Base-by-base conservation (phyloP, 345 rosid genomes). In the Gossypioides kirkii region DNA sequence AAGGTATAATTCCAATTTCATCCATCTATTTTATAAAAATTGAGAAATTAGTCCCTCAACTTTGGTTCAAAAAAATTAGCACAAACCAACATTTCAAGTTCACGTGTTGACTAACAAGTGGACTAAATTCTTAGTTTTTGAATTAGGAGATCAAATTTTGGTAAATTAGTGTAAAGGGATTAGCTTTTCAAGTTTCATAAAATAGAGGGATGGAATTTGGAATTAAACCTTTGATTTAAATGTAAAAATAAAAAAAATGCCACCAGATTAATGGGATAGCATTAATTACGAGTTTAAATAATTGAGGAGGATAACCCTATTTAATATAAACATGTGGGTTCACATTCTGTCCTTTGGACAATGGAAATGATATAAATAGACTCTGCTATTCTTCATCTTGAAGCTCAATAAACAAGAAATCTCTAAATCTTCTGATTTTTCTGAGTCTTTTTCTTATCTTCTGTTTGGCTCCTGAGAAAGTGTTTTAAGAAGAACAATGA, bases 401-500 rank as follows among this genome's bases (percentile, higher is more conserved):
- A 17, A 65, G 49, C 69, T 56, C 8, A 54, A 53, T 8, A 32
- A 66, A 14, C 38, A 52, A 71, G 56, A 61, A 38, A 12, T 12
- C 32, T 54, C 1, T n/a, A 20, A 52, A 23, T 58, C 46, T 28
- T 71, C 64, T 62, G 67, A 17, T 32, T 23, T 5, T 43, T 62
- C 76, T 28, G n/a, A 28, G 12, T 23, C 36, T 58, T 58, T 72
- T 32, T 32, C 23, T 43, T 28, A 22, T 59, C 68, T n/a, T 56
- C 8, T 23, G 47, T 14, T 61, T 71, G 13, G 26, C 58, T 69
- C 1, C 25, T 66, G 23, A 71, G 58, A 77, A 53, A 78, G 71
- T 69, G 42, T 8, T 32, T 23, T 42, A 38, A 77, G 80, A 69
- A 72, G 65, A 78, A 77, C 75, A 74, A 95, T 96, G 99, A 96